Conservation (phyloP, 2,329 filamentous ascomycete genomes). For the Trichoderma sp. region DNA sequence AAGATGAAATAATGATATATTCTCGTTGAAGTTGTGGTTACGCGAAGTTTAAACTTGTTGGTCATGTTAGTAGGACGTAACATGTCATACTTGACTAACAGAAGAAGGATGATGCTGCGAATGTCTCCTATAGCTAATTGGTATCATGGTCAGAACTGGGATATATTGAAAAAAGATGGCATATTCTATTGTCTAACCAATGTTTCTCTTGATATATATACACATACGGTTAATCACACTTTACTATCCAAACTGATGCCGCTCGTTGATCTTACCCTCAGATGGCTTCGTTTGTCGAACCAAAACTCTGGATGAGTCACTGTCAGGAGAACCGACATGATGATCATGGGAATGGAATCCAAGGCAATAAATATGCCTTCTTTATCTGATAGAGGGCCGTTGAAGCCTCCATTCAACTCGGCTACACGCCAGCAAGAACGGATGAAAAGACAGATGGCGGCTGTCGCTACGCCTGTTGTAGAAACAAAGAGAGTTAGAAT, state of each 20-base stretch:
- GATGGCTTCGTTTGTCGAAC: neutral
- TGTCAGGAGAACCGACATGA: slow-evolving; percentile 6
- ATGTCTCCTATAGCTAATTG: neutral
- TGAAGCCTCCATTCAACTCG: slow-evolving; percentile 1
- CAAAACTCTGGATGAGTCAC: slow-evolving; percentile 6
- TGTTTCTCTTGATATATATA: neutral
- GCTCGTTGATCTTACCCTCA: neutral
- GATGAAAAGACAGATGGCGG: slow-evolving; percentile 1
- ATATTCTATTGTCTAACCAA: neutral
- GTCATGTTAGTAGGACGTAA: neutral
- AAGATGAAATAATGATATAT: neutral
- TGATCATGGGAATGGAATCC: neutral
- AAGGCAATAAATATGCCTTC: neutral
- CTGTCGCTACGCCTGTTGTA: neutral
- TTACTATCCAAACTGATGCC: neutral
- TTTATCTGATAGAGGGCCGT: neutral
- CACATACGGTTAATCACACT: neutral
- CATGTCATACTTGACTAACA: neutral
- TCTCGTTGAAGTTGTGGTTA: neutral
- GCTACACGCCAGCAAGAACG: slow-evolving; percentile 5
- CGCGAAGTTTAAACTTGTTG: neutral
- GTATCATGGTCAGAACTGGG: neutral
- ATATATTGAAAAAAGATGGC: neutral
- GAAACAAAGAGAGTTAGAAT: neutral
- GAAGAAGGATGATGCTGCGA: neutral